Base-by-base conservation (phyloP, 306 rosid species). In the Heteromeles arbutifolia region DNA sequence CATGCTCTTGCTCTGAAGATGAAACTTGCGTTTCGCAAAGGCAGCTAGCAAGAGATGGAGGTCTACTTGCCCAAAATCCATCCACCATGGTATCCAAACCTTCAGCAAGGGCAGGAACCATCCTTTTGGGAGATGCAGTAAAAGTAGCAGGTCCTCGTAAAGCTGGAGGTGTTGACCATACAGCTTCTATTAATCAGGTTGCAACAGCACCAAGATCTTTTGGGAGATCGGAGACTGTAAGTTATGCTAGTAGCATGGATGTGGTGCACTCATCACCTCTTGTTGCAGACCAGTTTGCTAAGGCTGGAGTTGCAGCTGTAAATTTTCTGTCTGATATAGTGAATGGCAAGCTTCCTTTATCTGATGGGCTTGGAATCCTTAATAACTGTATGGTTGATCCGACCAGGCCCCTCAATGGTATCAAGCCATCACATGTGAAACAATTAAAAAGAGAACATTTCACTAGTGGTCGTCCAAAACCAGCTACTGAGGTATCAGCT, bases 1-100 rank as follows among this genome's bases (percentile, higher is more conserved):
- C 97, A 26, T 90, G 98, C 85, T 82, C 90, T 43, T 90, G 93
- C 58, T 14, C 92, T 2, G 97, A 92, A 79, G 97, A 94, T 74
- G 98, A 94, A 80, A 81, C 89, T 22, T 88, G 96, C 62, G 82
- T 84, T 69, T 84, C 98, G 29, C 78, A 72, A 74, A 79, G 85
- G 82, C 89, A 85, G 82, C 79, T 78, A 45, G 70, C 64, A n/a
- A 84, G 85, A 71, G 82, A 71, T 67, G 90, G 88, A 67, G 82
- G 65, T 69, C 56, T 72, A 50, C 81, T 73, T 76, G 86, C 72
- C 2, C 91, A 85, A 76, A 90, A 85, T 66, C 87, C 89, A 65
- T 50, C 87, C 73, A 69, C 91, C 77, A 39, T 84, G 44, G 87
- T 56, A 32, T 57, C 92, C 32, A 80, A 68, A 70, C 69, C 88